Evolutionary conservation across 805 yeast species (phyloP).

Genomic region (Monosporozyma servazzii): DNA sequence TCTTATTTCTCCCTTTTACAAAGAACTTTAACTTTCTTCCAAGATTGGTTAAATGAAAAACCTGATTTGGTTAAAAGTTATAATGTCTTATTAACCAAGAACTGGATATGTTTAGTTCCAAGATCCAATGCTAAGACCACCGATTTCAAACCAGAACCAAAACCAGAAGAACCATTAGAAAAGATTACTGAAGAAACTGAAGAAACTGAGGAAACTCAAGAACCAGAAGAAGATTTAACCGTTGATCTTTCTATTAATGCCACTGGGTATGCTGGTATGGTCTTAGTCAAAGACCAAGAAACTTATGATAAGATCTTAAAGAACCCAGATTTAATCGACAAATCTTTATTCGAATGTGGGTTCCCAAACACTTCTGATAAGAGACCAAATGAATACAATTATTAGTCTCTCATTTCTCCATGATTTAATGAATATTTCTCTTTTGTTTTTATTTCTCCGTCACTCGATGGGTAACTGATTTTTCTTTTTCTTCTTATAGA

Average conservation of each 20-base stretch:
- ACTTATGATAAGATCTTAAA: slow-evolving; percentile 39
- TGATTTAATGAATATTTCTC: not conserved
- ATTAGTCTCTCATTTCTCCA: slow-evolving; percentile 26
- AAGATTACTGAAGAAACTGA: not conserved
- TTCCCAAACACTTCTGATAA: slow-evolving; percentile 52
- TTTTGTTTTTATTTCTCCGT: not conserved
- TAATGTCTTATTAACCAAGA: slow-evolving; percentile 71
- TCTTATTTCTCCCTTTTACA: slow-evolving; percentile 65
- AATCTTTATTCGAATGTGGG: slow-evolving; percentile 57
- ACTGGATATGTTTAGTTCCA: slow-evolving; percentile 85
- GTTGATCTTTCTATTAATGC: slow-evolving; percentile 59
- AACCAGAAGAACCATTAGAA: not conserved
- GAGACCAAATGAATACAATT: slow-evolving; percentile 56
- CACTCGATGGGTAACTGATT: not conserved
- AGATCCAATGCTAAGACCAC: slow-evolving; percentile 40
- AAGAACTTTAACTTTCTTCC: slow-evolving; percentile 56
- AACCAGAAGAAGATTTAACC: slow-evolving; percentile 13
- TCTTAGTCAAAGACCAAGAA: slow-evolving; percentile 63
- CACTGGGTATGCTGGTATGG: slow-evolving; percentile 69
- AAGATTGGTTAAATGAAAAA: slow-evolving; percentile 35
- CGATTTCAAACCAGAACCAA: not conserved
- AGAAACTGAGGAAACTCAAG: not conserved
- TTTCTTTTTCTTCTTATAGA: not conserved
- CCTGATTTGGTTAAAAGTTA: slow-evolving; percentile 44
- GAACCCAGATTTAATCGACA: slow-evolving; percentile 36